phyloP scores from a whole-genome alignment of 805 yeast species.

The Lipomyces orientalis region DNA sequence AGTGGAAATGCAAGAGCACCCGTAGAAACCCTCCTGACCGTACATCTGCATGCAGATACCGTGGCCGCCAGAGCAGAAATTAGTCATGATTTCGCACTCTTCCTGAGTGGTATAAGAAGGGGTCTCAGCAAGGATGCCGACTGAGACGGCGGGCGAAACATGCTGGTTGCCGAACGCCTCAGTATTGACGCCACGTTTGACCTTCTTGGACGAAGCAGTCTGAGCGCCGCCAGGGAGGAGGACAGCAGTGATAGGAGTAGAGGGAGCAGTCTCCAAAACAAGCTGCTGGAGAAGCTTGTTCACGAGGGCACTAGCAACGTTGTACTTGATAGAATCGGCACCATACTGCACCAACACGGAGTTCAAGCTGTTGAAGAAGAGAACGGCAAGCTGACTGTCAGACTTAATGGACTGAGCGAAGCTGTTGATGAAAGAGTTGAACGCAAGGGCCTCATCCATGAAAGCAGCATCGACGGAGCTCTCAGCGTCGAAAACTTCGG shows the following conservation, averaged over 20 bases:
- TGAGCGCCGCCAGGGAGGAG: conserved; percentile 32
- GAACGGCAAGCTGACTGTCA: conserved; percentile 36
- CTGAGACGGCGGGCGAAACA: conserved; percentile 34
- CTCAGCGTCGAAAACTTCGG: conserved; percentile 29
- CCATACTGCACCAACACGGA: conserved; percentile 32
- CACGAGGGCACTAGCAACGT: conserved; percentile 30
- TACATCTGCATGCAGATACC: conserved; percentile 46
- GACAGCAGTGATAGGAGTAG: conserved; percentile 36
- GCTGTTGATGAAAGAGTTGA: conserved; percentile 32
- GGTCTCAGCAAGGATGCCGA: conserved; percentile 36
- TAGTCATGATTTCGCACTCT: conserved; percentile 45
- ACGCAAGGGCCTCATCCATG: conserved; percentile 38
- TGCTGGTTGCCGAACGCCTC: conserved; percentile 38
- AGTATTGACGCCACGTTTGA: conserved; percentile 31
- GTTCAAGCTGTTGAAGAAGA: conserved; percentile 34
- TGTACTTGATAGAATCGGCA: conserved; percentile 35
- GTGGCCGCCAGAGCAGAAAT: conserved; percentile 47
- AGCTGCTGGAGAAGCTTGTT: conserved; percentile 36
- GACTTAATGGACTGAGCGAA: conserved; percentile 33
- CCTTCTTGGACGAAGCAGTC: conserved; percentile 33
- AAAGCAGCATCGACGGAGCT: conserved; percentile 31
- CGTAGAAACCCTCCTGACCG: conserved; percentile 41
- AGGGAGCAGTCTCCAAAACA: conserved; percentile 34
- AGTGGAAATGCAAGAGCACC: conserved; percentile 47
- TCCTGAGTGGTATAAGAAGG: conserved; percentile 40